Evolutionary conservation across 2,329 filamentous ascomycete genomes (phyloP), one percentile per base, ranked within the genome.

Genomic region (Fusarium redolens): DNA sequence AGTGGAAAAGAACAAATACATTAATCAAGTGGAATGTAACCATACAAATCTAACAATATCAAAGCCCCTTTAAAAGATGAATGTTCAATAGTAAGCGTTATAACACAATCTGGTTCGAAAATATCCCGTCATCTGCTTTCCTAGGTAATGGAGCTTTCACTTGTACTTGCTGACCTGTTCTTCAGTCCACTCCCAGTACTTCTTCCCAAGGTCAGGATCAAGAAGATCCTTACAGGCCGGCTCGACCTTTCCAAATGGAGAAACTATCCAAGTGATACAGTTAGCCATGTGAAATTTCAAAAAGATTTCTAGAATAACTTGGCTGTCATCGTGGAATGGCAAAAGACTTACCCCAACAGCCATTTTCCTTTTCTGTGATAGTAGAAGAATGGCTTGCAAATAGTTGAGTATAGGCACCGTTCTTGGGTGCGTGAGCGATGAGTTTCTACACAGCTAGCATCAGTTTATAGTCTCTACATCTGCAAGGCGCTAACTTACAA

Each of bases 401-500:
- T 0, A 52, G 10, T 1, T 52, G 50, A n/a, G 50, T 52, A 38
- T 38, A 38, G 2, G 50, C 50, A 1, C 33, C 50, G 10, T 52
- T 52, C 50, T 13, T 38, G 6, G 33, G 50, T 7, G 50, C 33
- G 4, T 52, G 33, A 7, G 33, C 17, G 2, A 52, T 52, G 4
- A 52, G 33, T 52, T 37, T 38, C 50, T 52, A 15, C 0, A 5
- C 4, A 7, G 0, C 13, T 15, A n/a, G 0, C 4, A 4, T 52
- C 4, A 37, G 18, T n/a, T 0, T n/a, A 1, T 0, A 15, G 7
- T 8, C 14, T 9, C 0, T 0, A 8, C 3, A 6, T 12, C 2
- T 38, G 3, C 13, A 7, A 20, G 10, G 0, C 0, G 10, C 4
- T 4, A 3, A 38, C 50, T 52, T 13, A 52, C 50, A 0, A 52